Evolutionary conservation across 495 filamentous ascomycete species (phyloP).

Genomic region (Sordaria brevicollis): DNA sequence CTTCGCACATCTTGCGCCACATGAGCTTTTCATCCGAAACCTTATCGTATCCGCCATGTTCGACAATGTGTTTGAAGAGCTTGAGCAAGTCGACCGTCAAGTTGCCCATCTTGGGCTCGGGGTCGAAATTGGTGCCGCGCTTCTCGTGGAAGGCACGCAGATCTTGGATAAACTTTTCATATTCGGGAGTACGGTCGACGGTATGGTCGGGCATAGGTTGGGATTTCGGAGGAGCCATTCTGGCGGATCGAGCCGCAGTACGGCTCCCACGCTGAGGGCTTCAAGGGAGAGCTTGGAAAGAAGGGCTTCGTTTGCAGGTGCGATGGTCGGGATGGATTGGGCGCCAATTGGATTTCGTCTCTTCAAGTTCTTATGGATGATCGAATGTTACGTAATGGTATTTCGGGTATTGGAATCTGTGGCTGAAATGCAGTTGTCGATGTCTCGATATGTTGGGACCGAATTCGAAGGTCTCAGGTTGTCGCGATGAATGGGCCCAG

Average conservation of each 20-base stretch:
- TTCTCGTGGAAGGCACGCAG: slow-evolving; percentile 56
- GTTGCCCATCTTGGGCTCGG: slow-evolving; percentile 61
- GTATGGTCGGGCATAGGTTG: slow-evolving; percentile 22
- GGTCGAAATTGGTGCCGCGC: slow-evolving; percentile 61
- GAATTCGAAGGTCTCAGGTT: not conserved
- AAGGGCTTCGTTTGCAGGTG: not conserved
- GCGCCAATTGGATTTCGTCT: not conserved
- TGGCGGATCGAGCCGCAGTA: slow-evolving; percentile 15
- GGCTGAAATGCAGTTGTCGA: not conserved
- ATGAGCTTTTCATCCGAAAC: slow-evolving; percentile 68
- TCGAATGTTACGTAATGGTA: not conserved
- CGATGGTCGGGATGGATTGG: not conserved
- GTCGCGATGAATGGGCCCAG: not conserved
- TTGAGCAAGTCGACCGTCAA: slow-evolving; percentile 60
- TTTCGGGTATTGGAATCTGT: not conserved
- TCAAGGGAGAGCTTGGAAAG: not conserved
- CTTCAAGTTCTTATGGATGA: not conserved
- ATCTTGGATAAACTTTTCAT: slow-evolving; percentile 59
- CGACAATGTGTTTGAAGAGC: slow-evolving; percentile 58
- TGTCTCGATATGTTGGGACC: not conserved
- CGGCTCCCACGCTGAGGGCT: slow-evolving; percentile 6
- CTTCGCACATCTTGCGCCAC: slow-evolving; percentile 61
- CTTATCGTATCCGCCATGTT: slow-evolving; percentile 70
- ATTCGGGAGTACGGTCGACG: slow-evolving; percentile 48
- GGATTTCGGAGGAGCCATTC: slow-evolving; percentile 27